phyloP scores from a whole-genome alignment of 805 yeast species.

The Metschnikowia bowlesiae region DNA sequence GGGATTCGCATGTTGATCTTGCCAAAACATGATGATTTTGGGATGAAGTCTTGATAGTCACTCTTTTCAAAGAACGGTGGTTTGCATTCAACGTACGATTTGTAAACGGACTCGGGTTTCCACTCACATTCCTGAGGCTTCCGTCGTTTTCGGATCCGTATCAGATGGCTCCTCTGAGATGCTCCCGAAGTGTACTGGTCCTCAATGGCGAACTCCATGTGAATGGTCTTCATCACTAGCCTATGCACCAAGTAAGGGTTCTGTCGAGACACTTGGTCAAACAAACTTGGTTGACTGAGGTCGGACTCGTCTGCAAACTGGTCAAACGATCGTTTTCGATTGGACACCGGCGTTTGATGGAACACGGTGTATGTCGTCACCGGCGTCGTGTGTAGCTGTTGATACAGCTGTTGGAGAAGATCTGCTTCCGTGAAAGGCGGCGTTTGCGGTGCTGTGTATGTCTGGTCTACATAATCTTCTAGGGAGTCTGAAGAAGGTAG shows the following conservation, averaged over 20 bases:
- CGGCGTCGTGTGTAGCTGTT: slow-evolving; percentile 1
- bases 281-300: slow-evolving; percentile 4
- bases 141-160: slow-evolving; percentile 12
- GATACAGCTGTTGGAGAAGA: not conserved
- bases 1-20: slow-evolving; percentile 36
- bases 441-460: slow-evolving; percentile 2
- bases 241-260: slow-evolving; percentile 14
- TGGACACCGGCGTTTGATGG: slow-evolving; percentile 1
- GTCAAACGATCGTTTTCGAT: slow-evolving; percentile 1
- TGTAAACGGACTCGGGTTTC: slow-evolving; percentile 19
- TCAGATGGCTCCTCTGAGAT: slow-evolving; percentile 1
- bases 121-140: slow-evolving; percentile 15
- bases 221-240: slow-evolving; percentile 11
- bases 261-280: slow-evolving; percentile 11
- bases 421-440: slow-evolving; percentile 2
- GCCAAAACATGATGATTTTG: slow-evolving; percentile 34
- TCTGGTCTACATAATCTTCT: not conserved
- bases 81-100: slow-evolving; percentile 19
- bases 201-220: slow-evolving; percentile 13
- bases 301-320: not conserved
- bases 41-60: slow-evolving; percentile 26
- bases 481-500: slow-evolving; percentile 1
- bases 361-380: not conserved
- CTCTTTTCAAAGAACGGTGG: slow-evolving; percentile 25
- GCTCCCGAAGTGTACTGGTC: slow-evolving; percentile 9